phyloP scores from a whole-genome alignment of 2,329 filamentous ascomycete genomes.

The Ascochyta lentis region DNA sequence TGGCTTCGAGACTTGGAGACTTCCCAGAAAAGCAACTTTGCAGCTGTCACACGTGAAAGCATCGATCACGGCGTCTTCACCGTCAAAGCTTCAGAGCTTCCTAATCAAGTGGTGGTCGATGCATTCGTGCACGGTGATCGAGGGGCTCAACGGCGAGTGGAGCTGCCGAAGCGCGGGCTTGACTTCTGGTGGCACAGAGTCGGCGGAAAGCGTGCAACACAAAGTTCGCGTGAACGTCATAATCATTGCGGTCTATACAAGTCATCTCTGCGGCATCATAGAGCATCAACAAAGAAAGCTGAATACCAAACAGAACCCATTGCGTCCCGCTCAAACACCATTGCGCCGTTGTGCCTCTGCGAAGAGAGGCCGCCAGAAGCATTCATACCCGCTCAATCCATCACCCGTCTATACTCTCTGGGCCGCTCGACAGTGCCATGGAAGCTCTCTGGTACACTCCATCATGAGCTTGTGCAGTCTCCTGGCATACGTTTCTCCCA shows the following conservation, averaged over 20 bases:
- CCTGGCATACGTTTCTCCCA: constrained; percentile 4
- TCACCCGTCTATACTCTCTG: constrained; percentile 31
- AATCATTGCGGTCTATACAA: constrained; percentile 10
- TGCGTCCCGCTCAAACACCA: constrained; percentile 36
- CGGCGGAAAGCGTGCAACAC: neutral
- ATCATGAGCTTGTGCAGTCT: constrained; percentile 4
- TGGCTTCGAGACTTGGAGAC: constrained; percentile 19
- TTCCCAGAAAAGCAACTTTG: constrained; percentile 36
- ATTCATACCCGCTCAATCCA: constrained; percentile 4
- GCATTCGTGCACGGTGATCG: constrained; percentile 26
- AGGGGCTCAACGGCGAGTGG: constrained; percentile 19
- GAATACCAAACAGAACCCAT: constrained; percentile 23
- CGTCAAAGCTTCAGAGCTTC: constrained; percentile 47
- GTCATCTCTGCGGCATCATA: neutral
- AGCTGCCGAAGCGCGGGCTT: constrained; percentile 3
- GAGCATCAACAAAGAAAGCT: constrained; percentile 15
- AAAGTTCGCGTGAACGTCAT: neutral
- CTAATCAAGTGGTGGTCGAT: constrained; percentile 39
- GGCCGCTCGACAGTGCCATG: neutral
- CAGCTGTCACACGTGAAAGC: constrained; percentile 23
- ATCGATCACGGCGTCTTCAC: constrained; percentile 36
- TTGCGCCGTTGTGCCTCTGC: constrained; percentile 31
- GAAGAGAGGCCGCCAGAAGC: neutral
- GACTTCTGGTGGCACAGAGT: neutral
- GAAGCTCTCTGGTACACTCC: neutral